These are phyloP conservation scores for Prototheca cutis DNA, from an alignment of 163 green algal genomes.

Conservation along the genomic window DNA sequence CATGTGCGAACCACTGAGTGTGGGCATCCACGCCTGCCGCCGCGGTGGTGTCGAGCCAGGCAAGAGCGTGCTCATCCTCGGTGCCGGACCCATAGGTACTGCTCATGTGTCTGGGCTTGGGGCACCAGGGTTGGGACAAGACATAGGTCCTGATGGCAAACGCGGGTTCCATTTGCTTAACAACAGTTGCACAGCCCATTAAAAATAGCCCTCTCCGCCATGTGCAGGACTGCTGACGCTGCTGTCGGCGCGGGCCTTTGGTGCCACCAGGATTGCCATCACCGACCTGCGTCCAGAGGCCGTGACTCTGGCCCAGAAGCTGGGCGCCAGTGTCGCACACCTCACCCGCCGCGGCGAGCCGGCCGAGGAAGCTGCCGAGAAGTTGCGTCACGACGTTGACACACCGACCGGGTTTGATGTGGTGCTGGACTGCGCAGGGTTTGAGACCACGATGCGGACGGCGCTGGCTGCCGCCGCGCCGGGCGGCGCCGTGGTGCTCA, in stretches of 20 bases:
- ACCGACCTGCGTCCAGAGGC: conserved; percentile 38
- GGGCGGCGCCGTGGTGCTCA: conserved; percentile 46
- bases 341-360: conserved; percentile 1
- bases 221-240: conserved; percentile 41
- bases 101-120: background rate
- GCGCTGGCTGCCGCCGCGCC: conserved; percentile 27
- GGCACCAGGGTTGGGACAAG: background rate
- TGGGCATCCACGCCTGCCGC: conserved; percentile 54
- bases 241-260: conserved; percentile 41
- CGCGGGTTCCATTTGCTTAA: too few relatives aligned
- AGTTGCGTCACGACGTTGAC: conserved; percentile 2
- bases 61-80: conserved; percentile 48
- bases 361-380: conserved; percentile 11
- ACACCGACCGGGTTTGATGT: conserved; percentile 29
- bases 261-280: conserved; percentile 36
- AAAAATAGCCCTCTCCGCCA: too few relatives aligned
- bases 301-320: conserved; percentile 30
- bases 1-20: conserved; percentile 55
- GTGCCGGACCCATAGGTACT: conserved; percentile 53
- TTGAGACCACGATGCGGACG: conserved; percentile 35
- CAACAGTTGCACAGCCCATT: too few relatives aligned
- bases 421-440: conserved; percentile 48
- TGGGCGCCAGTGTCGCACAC: conserved; percentile 22
- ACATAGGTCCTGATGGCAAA: too few relatives aligned
- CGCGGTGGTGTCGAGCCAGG: conserved; percentile 35